These are phyloP conservation scores for Diaporthe aspalathi DNA, from an alignment of 2,329 filamentous ascomycete genomes.

Conservation along the genomic window DNA sequence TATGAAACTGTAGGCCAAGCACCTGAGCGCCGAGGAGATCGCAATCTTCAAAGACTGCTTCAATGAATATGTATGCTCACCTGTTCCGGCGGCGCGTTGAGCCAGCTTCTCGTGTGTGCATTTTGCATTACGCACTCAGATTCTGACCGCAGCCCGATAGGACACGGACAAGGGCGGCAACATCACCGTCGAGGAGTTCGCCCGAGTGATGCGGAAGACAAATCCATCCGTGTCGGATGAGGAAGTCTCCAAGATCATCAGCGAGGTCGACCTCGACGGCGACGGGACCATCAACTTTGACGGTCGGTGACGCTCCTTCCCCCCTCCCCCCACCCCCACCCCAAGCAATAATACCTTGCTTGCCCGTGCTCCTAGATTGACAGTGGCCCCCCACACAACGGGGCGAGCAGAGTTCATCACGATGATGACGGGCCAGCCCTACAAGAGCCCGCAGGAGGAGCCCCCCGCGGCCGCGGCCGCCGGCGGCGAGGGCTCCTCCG, in stretches of 20 bases:
- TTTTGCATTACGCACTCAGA: not conserved
- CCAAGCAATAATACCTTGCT: not conserved
- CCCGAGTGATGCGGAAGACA: constrained; percentile 50
- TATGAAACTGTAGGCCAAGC: constrained; percentile 26
- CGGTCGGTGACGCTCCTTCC: no score
- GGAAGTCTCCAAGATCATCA: constrained; percentile 53
- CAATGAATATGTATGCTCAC: constrained; percentile 38
- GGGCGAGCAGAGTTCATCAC: constrained; percentile 51
- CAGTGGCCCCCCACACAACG: not conserved
- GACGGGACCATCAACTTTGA: constrained; percentile 55
- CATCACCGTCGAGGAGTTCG: constrained; percentile 53
- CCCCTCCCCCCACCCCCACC: no score
- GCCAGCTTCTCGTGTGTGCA: no score
- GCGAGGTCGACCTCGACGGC: constrained; percentile 53
- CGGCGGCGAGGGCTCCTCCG: constrained; percentile 46
- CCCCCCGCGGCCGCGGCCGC: constrained; percentile 41
- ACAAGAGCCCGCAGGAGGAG: no score
- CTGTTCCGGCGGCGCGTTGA: not conserved
- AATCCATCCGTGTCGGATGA: constrained; percentile 46
- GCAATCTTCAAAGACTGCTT: constrained; percentile 39
- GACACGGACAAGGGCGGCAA: constrained; percentile 44
- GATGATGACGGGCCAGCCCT: constrained; percentile 55
- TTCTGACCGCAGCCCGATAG: constrained; percentile 2
- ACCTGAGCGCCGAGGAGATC: constrained; percentile 38
- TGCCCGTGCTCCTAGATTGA: constrained; percentile 1